Conservation (phyloP, 2,329 filamentous ascomycete genomes). For the Colletotrichum sp. region DNA sequence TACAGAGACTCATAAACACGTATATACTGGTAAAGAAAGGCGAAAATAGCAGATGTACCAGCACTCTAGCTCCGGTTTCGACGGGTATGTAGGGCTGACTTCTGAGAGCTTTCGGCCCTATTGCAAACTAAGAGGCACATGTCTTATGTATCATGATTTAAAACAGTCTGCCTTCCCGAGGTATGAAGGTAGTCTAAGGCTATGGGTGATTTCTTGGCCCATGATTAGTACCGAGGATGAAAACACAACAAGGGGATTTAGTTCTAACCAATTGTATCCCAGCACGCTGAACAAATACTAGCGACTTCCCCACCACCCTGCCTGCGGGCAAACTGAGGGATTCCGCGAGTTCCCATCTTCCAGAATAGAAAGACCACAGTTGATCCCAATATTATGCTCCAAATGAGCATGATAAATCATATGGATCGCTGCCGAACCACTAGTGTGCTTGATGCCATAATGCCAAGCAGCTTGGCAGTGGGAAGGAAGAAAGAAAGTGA, state of each 20-base stretch:
- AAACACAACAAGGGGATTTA: not conserved
- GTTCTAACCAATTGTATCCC: not conserved
- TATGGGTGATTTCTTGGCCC: rapidly evolving
- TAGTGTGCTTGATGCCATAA: not conserved
- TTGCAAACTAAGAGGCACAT: rapidly evolving
- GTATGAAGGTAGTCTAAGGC: rapidly evolving
- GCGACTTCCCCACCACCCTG: not conserved
- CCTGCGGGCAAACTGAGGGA: not conserved
- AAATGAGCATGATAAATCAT: not conserved
- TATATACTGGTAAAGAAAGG: not conserved
- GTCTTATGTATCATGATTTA: not conserved
- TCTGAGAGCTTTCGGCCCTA: not conserved
- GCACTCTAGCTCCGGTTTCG: not conserved
- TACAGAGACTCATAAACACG: not conserved
- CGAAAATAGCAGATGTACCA: not conserved
- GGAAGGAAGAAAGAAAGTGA: rapidly evolving
- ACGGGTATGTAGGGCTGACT: not conserved
- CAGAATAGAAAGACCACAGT: not conserved
- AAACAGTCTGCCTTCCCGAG: not conserved
- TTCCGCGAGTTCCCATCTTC: rapidly evolving
- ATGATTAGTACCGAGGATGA: not conserved
- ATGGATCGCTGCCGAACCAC: not conserved
- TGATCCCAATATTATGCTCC: rapidly evolving
- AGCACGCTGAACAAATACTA: rapidly evolving
- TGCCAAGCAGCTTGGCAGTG: not conserved